Evolutionary conservation across 2,329 filamentous ascomycete species (phyloP).

Genomic region (Calonectria naviculata): DNA sequence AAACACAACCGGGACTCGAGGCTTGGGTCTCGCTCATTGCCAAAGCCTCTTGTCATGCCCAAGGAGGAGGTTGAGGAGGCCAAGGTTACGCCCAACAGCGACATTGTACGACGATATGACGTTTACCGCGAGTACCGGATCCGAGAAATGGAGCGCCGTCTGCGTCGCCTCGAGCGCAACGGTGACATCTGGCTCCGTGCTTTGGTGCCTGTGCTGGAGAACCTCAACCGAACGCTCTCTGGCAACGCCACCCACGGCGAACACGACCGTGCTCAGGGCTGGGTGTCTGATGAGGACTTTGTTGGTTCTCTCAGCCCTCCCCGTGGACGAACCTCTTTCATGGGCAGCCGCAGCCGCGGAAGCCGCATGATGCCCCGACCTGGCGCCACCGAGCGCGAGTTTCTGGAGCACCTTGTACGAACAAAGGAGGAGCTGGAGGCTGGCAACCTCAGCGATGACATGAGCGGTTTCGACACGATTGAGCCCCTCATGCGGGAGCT

Average conservation of each 20-base stretch:
- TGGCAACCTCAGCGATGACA: constrained; percentile 41
- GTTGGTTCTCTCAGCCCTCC: constrained; percentile 18
- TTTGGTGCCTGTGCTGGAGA: constrained; percentile 57
- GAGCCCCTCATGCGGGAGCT: constrained; percentile 59
- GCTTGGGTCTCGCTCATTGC: constrained; percentile 33
- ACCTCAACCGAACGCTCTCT: constrained; percentile 51
- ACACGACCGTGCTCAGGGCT: constrained; percentile 37
- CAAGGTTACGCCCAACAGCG: constrained; percentile 34
- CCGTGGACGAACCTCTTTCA: constrained; percentile 20
- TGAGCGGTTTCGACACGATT: constrained; percentile 51
- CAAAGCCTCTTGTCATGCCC: constrained; percentile 30
- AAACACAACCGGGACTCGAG: constrained; percentile 32
- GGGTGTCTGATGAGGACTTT: constrained; percentile 47
- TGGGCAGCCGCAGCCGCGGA: constrained; percentile 16
- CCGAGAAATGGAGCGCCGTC: constrained; percentile 59
- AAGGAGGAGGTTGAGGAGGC: constrained; percentile 39
- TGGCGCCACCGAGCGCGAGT: constrained; percentile 43
- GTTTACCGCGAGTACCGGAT: constrained; percentile 54
- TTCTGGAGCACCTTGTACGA: constrained; percentile 43
- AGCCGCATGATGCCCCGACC: constrained; percentile 36
- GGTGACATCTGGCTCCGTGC: constrained; percentile 58
- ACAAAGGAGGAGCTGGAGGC: constrained; percentile 38
- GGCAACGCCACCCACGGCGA: constrained; percentile 29
- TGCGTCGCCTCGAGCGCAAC: constrained; percentile 58
- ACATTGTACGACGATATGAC: constrained; percentile 53